Base-by-base conservation (phyloP, 1,284 basidiomycete species). In the Cutaneotrichosporon dermatis region DNA sequence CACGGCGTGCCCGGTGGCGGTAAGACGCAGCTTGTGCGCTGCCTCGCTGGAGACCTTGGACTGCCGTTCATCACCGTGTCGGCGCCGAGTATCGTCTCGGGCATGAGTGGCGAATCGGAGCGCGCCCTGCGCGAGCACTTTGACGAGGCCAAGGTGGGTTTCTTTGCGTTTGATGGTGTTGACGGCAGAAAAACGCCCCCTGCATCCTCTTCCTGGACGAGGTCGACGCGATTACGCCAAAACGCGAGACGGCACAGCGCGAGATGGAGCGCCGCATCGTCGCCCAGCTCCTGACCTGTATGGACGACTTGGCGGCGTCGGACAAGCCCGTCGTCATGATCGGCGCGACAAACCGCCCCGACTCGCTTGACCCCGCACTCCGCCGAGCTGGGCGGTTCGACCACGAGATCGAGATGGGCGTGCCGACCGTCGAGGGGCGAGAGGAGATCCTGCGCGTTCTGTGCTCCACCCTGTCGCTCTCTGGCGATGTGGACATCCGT, bases 221-320 rank as follows among this genome's bases (percentile, higher is more conserved):
- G 76, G 96, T 99, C 40, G 95, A 99, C 71, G 92, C 95, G 6
- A 96, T 99, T 67, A 98, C 94, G 1, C 92, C 92, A 0, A 99
- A 99, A 79, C 82, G 95, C 62, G 95, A 98, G 79, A 98, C 90
- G 64, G 95, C 95, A 0, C 92, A 95, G 71, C 81, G 95, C 62
- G 95, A 99, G 80, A 99, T 98, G 95, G 95, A 99, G 71, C 81
- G 94, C 45, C 83, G 95, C 6, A 98, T 99, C 61, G 95, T 99
- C 7, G 95, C 93, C 0, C 95, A 99, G 76, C 89, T 98, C 57
- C 79, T 98, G 54, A 99, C 95, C 0, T 98, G 93, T 77, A 94
- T 99, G 87, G 45, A 45, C 35, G 76, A 79, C 57, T 68, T 79
- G 8, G 70, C 77, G 2, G 64, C 66, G 7, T 71, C 71, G 16